These are phyloP conservation scores for Coccinonectria pachysandricola DNA, from an alignment of 2,329 filamentous ascomycete species.

Conservation along the genomic window DNA sequence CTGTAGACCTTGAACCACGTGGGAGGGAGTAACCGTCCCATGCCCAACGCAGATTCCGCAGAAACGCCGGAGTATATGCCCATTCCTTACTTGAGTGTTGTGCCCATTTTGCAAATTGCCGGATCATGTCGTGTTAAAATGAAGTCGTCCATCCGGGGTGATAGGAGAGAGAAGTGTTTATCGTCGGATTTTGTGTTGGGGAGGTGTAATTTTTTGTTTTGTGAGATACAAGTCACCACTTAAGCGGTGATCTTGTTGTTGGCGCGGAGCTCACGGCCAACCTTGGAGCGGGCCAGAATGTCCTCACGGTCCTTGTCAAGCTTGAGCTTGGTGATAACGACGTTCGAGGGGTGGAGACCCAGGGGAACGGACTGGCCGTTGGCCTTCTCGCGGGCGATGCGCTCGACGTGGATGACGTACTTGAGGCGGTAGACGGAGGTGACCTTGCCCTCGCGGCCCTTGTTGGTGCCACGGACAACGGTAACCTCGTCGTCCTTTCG, in stretches of 20 bases:
- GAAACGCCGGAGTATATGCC: conserved; percentile 31
- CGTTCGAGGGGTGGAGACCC: conserved; percentile 91
- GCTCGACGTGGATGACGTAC: conserved; percentile 95
- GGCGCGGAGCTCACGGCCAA: conserved; percentile 63
- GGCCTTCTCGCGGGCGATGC: conserved; percentile 92
- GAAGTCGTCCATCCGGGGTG: conserved; percentile 15
- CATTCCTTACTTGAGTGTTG: conserved; percentile 22
- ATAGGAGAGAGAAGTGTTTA: too few species aligned
- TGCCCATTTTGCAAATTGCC: conserved; percentile 12
- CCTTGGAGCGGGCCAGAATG: conserved; percentile 77
- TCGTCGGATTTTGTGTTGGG: conserved; percentile 9
- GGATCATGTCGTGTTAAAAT: conserved; percentile 5
- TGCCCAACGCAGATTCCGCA: conserved; percentile 20
- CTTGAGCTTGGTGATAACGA: conserved; percentile 98
- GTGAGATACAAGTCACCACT: conserved; percentile 15
- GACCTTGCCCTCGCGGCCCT: conserved; percentile 98
- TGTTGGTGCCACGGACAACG: conserved; percentile 87
- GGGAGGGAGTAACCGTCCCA: too few species aligned
- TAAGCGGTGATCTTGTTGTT: conserved; percentile 59
- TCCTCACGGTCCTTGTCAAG: conserved; percentile 88
- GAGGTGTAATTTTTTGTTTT: conserved; percentile 13
- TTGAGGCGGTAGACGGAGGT: conserved; percentile 97
- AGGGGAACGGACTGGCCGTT: conserved; percentile 93
- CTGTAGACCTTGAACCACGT: conserved; percentile 23
- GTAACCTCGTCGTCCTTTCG: conserved; percentile 95